A percentile compares a stretch with the other conserved stretches of the same genome.
These are phyloP conservation scores for Phytophthora pinifolia DNA, from an alignment of 352 stramenopile genomes.

Conservation along the genomic window DNA sequence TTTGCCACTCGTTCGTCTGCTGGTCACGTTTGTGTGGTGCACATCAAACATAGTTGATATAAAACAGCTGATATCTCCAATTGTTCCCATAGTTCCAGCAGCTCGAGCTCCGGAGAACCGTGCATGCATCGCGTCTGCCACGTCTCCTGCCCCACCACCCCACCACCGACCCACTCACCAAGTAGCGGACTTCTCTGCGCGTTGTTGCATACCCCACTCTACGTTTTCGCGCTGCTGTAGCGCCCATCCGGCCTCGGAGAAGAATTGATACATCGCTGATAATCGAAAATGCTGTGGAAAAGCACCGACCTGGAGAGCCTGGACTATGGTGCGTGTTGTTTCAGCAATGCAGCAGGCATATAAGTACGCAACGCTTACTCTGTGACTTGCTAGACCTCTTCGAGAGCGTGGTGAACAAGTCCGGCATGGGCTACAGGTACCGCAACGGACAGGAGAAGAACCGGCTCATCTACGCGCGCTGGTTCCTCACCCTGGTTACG, in stretches of 20 bases:
- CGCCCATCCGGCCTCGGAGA: background rate
- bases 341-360: background rate
- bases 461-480: conserved; percentile 77
- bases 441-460: conserved; percentile 81
- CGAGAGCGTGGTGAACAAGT: conserved; percentile 89
- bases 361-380: background rate
- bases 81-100: conserved; percentile 16
- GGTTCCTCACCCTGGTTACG: conserved; percentile 77
- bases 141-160: background rate
- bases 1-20: conserved; percentile 28
- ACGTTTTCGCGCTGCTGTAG: background rate
- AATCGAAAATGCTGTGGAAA: conserved; percentile 54
- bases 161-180: background rate
- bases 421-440: conserved; percentile 79
- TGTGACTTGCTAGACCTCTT: conserved; percentile 59
- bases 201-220: background rate
- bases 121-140: conserved; percentile 6
- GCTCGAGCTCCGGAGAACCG: background rate
- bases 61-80: conserved; percentile 23
- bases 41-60: too few relatives aligned
- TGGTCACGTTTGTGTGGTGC: background rate
- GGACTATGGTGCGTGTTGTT: conserved; percentile 63
- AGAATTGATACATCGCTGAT: conserved; percentile 9
- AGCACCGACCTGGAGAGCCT: conserved; percentile 75
- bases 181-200: background rate